Base-by-base conservation (phyloP, 1,139 yeast genomes). In the Nadsonia commutata region DNA sequence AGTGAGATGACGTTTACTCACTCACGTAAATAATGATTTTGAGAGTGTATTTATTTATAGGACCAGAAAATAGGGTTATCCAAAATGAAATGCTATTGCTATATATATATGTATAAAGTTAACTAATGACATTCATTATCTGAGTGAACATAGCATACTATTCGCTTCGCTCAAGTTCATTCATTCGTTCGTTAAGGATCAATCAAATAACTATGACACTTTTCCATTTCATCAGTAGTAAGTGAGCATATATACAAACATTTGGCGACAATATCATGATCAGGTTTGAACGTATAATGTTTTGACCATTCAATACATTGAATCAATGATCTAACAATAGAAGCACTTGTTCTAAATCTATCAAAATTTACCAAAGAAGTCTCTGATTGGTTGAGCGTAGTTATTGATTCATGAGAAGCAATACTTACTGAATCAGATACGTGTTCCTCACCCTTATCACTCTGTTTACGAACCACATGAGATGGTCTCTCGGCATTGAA, bases 221-320 rank as follows among this genome's bases (percentile, higher is more conserved):
- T 54, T 17, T 62, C 64, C 88, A 85, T 82, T 59, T 85, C 94
- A 36, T 78, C 83, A 50, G 76, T 82, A 39, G 84, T 76, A 47
- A 86, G 66, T 1, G 90, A 72, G 52, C 82, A 78, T 48, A 86
- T 72, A 61, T 86, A 86, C 39, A 86, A 70, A 61, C 96, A 85
- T 58, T 80, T 84, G 45, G 94, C 80, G 48, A 86, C 62, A 27
- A 85, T 60, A 45, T 82, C 88, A 7, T 72, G 70, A 46, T 78
- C 65, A 2, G 66, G 57, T 31, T 64, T 60, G 45, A 69, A 59
- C 23, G 59, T 52, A 63, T 83, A 85, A 49, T 80, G 69, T 42
- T 71, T 68, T 0, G 93, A 76, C 93, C 95, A 84, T 56, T 84
- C 94, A 44, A 85, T 82, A 55, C 84, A 75, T 57, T 83, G 86